A percentile compares a stretch with the other conserved stretches of the same genome.
phyloP scores from a whole-genome alignment of 2,329 filamentous ascomycete species.

The Talaromyces sp. region DNA sequence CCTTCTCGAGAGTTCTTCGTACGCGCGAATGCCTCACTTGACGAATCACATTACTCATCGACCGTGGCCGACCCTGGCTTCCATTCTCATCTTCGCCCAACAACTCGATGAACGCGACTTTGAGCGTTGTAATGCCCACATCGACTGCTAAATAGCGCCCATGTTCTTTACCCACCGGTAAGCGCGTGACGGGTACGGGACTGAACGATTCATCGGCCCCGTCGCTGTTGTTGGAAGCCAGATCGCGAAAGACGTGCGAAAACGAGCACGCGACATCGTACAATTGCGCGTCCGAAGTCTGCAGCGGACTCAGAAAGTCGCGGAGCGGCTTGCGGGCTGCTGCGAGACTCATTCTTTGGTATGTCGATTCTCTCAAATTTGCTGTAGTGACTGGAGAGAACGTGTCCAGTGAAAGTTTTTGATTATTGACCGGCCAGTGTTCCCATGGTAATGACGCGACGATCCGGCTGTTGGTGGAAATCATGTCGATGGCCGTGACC shows the following conservation, averaged over 20 bases:
- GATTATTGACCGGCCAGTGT: constrained; percentile 1
- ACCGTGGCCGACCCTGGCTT: not conserved
- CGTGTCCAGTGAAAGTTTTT: not conserved
- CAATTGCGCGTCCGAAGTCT: constrained; percentile 12
- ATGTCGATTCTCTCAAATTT: not conserved
- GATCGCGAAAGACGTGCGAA: constrained; percentile 14
- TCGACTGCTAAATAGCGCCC: constrained; percentile 18
- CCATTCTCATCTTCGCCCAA: constrained; percentile 10
- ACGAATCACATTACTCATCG: constrained; percentile 18
- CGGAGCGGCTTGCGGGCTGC: constrained; percentile 10
- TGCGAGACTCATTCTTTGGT: constrained; percentile 15
- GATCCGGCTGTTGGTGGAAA: constrained; percentile 2
- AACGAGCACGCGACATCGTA: constrained; percentile 18
- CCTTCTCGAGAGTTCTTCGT: constrained; percentile 16
- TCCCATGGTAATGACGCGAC: not conserved
- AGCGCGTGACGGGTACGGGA: constrained; percentile 15
- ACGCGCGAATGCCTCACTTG: constrained; percentile 15
- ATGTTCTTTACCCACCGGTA: constrained; percentile 15
- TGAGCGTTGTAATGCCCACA: constrained; percentile 18
- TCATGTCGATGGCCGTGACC: constrained; percentile 1
- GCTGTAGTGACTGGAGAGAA: not conserved
- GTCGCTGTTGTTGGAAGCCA: constrained; percentile 7
- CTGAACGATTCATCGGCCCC: constrained; percentile 12
- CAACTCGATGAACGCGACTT: constrained; percentile 19
- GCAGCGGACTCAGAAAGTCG: constrained; percentile 17